Base-by-base conservation (phyloP, 1,284 basidiomycete genomes). In the Pterula multifida region DNA sequence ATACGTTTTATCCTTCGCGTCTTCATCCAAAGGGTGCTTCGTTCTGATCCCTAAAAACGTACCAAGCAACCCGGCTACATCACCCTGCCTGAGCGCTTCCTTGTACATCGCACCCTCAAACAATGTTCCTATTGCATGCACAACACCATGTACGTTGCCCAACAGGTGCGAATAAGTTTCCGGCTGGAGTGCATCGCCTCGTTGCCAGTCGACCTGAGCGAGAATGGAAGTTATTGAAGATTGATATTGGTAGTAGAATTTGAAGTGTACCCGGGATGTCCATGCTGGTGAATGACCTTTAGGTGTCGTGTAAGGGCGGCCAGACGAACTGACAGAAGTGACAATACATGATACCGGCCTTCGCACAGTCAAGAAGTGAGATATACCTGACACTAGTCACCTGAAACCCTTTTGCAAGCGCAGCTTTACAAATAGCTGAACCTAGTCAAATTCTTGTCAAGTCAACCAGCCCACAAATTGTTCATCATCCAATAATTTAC, bases 81-180 rank as follows among this genome's bases (percentile, higher is more conserved):
- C 70, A 3, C 78, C 79, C 17, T 70, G 70, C 55, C 71, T 70
- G 45, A 93, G 58, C 24, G 80, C 76, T 26, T 68, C 61, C 65
- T 98, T 98, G 74, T 98, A 98, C 39, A 71, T 72, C 3, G 72
- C 71, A 57, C 82, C 79, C 64, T 96, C 91, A 47, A 98, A 72
- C 47, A 98, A 78, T 36, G 86, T 91, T 39, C 95, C 95, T n/a
- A 98, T 75, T 1, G 96, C 95, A 63, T 97, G 92, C 32, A 98
- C 91, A 22, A 96, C 87, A 2, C 88, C 91, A 13, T 78, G 77
- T 24, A 76, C 77, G 49, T 66, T 65, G 1, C 78, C 71, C 28
- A 95, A 71, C 17, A 93, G 68, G 50, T 79, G 69, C 13, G 73
- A 68, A 65, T 92, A 96, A 9, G 82, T 74, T 48, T 79, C 68